phyloP scores from a whole-genome alignment of 2,329 filamentous ascomycete species.

The Colletotrichum eleusines region DNA sequence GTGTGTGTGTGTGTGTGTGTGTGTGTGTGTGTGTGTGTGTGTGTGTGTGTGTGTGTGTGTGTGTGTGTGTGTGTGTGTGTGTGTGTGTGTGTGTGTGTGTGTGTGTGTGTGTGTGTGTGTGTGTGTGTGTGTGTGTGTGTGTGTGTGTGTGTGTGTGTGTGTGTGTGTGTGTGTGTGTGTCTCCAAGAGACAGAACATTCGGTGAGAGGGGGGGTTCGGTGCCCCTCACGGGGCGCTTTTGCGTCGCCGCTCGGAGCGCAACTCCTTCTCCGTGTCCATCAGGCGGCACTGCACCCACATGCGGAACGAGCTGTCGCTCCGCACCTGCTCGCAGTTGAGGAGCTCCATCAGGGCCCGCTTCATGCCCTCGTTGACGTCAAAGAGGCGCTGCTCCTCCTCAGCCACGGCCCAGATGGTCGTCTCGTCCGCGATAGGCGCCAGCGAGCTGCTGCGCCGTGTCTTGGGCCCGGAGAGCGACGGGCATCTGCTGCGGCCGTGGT shows the following conservation, averaged over 20 bases:
- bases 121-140: not conserved
- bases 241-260: constrained; percentile 65
- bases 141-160: not conserved
- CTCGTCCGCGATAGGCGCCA: constrained; percentile 60
- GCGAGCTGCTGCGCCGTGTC: constrained; percentile 41
- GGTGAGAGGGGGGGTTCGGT: not conserved
- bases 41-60: not conserved
- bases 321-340: constrained; percentile 69
- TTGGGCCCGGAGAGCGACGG: constrained; percentile 44
- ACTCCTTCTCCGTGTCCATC: constrained; percentile 71
- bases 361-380: constrained; percentile 70
- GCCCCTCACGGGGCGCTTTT: constrained; percentile 37
- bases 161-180: not conserved
- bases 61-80: no score
- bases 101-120: no score
- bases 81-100: not conserved
- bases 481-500: constrained; percentile 60
- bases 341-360: constrained; percentile 72
- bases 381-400: constrained; percentile 65
- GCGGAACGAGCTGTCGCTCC: constrained; percentile 63
- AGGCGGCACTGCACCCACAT: constrained; percentile 70
- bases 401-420: constrained; percentile 62
- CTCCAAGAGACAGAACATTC: not conserved
- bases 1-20: no score
- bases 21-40: no score